Evolutionary conservation across 1,139 yeast genomes (phyloP), one percentile per base, ranked within the genome.

Genomic region (Hyphopichia khmerensis): DNA sequence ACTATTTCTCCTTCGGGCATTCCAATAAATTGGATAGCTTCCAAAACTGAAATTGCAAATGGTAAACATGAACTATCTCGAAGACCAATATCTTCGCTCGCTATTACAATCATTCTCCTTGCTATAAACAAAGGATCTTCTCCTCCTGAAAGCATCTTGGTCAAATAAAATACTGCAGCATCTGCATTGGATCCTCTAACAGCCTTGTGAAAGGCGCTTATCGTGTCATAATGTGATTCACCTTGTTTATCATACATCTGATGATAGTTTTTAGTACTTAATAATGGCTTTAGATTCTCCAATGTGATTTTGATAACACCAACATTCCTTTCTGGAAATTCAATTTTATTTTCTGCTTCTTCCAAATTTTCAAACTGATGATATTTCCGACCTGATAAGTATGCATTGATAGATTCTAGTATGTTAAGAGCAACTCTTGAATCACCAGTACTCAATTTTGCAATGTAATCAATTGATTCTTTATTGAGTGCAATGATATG

Each of bases 51-150:
- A 2, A 87, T 77, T 1, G 95, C 93, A 64, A 93, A 84, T 1
- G 98, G 96, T 35, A 95, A 66, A 52, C 96, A 83, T 0, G 86
- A 64, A 43, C 91, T 88, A 60, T 95, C 98, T 10, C 87, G 68
- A 3, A 87, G 65, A 0, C 97, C 97, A 29, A 90, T 71, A 59
- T 91, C 97, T 61, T 88, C 99, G 57, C 93, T 84, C 0, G 97
- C 96, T 24, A 91, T 90, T 4, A 96, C 76, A 3, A 93, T 84
- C 95, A 95, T 87, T 51, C 99, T 69, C 37, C 99, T 70, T 0
- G 95, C 89, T n/a, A 93, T 82, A 55, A 86, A 95, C 29, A 90
- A 62, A 0, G 99, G 99, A 57, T 88, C 96, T 58, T 93, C 98
- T 0, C 99, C 98, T 2, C 96, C 91, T 44, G 80, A 77, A 3